phyloP scores from a whole-genome alignment of 1,139 yeast species.

The Candida sojae region DNA sequence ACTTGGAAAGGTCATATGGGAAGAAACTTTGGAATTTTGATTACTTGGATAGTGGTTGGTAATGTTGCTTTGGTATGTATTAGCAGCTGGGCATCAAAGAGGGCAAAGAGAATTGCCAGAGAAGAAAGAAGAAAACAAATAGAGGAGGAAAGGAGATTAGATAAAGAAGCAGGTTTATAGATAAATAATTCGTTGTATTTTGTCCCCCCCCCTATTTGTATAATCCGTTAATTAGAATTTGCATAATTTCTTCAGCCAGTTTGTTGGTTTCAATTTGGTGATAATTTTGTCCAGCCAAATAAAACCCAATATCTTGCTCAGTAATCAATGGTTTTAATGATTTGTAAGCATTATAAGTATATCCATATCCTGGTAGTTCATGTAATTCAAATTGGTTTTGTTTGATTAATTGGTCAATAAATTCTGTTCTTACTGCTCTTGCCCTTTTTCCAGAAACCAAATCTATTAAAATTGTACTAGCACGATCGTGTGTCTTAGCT shows the following conservation, averaged over 20 bases:
- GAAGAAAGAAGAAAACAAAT: conserved; percentile 6
- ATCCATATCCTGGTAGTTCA: conserved; percentile 39
- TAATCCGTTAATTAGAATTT: conserved; percentile 12
- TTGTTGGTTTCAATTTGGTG: conserved; percentile 15
- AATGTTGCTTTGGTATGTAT: conserved; percentile 21
- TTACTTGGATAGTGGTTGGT: conserved; percentile 59
- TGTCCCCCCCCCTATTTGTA: not conserved
- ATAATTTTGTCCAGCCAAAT: conserved; percentile 36
- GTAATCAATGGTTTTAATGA: conserved; percentile 16
- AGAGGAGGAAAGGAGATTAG: not conserved
- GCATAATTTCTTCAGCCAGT: conserved; percentile 16
- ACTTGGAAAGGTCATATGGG: conserved; percentile 60
- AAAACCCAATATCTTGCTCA: conserved; percentile 28
- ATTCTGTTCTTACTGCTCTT: conserved; percentile 35
- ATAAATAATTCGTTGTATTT: not conserved
- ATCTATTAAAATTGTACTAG: conserved; percentile 34
- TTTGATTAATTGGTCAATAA: conserved; percentile 19
- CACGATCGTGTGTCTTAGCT: conserved; percentile 5
- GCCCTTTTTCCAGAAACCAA: conserved; percentile 42
- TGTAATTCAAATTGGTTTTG: conserved; percentile 6
- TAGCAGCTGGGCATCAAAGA: conserved; percentile 12
- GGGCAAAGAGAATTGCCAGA: conserved; percentile 8
- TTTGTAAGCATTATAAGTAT: conserved; percentile 35
- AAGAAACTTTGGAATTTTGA: conserved; percentile 55
- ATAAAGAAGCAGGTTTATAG: not conserved